Base-by-base conservation (phyloP, 2,329 filamentous ascomycete genomes). In the Penicillium olsonii region DNA sequence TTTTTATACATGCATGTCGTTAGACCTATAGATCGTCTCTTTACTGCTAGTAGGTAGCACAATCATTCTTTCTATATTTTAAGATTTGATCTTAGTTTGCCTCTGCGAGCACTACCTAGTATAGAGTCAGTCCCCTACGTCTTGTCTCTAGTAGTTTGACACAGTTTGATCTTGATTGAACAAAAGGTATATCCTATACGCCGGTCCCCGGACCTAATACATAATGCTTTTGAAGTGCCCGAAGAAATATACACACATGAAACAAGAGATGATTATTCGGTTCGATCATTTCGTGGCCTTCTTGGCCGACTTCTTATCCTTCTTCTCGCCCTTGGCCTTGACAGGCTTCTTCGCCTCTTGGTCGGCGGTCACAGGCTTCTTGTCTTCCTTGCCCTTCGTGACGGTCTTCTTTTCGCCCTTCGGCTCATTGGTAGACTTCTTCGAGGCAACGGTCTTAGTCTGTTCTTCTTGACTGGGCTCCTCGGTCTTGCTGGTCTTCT, bases 281-380 rank as follows among this genome's bases (percentile, higher is more conserved):
- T 26, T 41, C 42, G 43, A 56, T 60, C 59, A 68, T 64, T 69
- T 68, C 50, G 42, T 54, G 6, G 57, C 49, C 54, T 67, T 64
- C 56, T 67, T 68, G 34, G 51, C 46, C 48, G 49, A 42, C 42
- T 60, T 52, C 54, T 62, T 60, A 29, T 58, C 62, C 50, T 64
- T 65, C 51, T 59, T 59, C 24, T 57, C 48, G n/a, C 40, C 46
- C 20, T 60, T 56, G 52, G 57, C 56, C 47, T 54, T 54, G 34
- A 55, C 45, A 39, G 47, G 42, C 45, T 56, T 56, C 48, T 56
- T 60, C 48, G 51, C 47, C 40, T 47, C 52, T 43, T 49, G 44
- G 38, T 48, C 54, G 38, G 43, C 35, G 2, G 46, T 45, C 43
- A 60, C 50, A 3, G 55, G 41, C 47, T 60, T 59, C 35, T 63